A percentile compares a stretch with the other conserved stretches of the same genome.
Evolutionary conservation across 306 rosid genomes (phyloP).

Genomic region (Cercis canadensis): DNA sequence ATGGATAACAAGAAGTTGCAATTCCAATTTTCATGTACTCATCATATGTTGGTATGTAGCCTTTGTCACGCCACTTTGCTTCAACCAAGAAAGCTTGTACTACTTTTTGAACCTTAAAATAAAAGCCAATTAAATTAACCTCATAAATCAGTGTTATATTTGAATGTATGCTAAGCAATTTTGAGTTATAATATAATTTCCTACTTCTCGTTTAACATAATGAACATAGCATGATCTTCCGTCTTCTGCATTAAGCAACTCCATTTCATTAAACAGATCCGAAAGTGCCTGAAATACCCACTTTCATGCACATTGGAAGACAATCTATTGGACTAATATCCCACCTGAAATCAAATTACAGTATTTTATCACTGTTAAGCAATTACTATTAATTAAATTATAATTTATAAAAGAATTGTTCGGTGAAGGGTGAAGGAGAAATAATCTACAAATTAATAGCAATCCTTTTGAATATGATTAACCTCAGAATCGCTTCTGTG

Average conservation of each 20-base stretch:
- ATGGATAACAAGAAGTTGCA: not conserved
- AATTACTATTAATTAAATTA: too few species aligned
- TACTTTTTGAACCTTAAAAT: constrained; percentile 21
- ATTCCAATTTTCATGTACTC: constrained; percentile 41
- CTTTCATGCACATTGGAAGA: constrained; percentile 37
- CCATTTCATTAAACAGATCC: constrained; percentile 6
- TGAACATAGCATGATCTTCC: constrained; percentile 20
- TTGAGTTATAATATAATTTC: not conserved
- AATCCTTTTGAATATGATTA: not conserved
- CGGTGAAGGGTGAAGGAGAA: too few species aligned
- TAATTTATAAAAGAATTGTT: too few species aligned
- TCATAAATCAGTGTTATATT: not conserved
- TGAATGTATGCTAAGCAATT: not conserved
- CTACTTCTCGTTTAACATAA: constrained; percentile 21
- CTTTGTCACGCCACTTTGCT: constrained; percentile 42
- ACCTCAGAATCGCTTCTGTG: constrained; percentile 47
- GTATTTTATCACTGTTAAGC: too few species aligned
- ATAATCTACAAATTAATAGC: too few species aligned
- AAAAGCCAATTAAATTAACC: not conserved
- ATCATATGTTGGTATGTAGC: constrained; percentile 44
- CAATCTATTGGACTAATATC: constrained; percentile 4
- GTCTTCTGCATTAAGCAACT: not conserved
- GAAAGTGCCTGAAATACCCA: not conserved
- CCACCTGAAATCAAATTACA: constrained; percentile 37
- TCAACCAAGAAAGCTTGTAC: constrained; percentile 38